phyloP scores from a whole-genome alignment of 2,329 filamentous ascomycete species.

The Pseudocercospora musae region DNA sequence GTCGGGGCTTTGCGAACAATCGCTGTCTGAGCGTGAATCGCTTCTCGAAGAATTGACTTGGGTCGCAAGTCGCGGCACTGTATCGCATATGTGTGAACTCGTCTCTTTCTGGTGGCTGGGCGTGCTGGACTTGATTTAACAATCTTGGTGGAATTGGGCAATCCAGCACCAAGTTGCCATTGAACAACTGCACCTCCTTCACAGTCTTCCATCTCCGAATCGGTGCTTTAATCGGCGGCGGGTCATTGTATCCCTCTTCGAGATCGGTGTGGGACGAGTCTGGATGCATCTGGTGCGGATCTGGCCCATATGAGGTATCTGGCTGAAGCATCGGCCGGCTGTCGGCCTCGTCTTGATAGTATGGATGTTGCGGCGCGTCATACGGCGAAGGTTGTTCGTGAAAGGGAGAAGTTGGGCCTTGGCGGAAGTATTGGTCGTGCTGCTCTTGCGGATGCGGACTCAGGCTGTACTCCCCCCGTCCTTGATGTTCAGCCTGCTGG shows the following conservation, averaged over 20 bases:
- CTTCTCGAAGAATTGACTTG: conserved; percentile 78
- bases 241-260: conserved; percentile 40
- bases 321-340: conserved; percentile 71
- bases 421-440: conserved; percentile 67
- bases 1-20: conserved; percentile 85
- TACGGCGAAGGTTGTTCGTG: conserved; percentile 53
- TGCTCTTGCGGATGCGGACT: conserved; percentile 78
- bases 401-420: neutral
- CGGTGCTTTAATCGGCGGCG: conserved; percentile 53
- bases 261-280: conserved; percentile 41
- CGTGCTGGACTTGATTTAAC: conserved; percentile 82
- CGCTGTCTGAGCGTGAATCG: conserved; percentile 89
- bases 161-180: conserved; percentile 93
- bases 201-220: conserved; percentile 96
- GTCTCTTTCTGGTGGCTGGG: conserved; percentile 73
- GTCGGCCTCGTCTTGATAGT: conserved; percentile 66
- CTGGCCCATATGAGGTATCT: conserved; percentile 59
- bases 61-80: conserved; percentile 91
- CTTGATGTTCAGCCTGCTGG: conserved; percentile 40
- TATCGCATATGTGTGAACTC: conserved; percentile 91
- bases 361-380: conserved; percentile 44
- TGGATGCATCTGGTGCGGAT: conserved; percentile 45
- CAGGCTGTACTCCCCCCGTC: conserved; percentile 60
- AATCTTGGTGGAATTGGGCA: conserved; percentile 90
- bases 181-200: conserved; percentile 91